These are phyloP conservation scores for Juglanconis oblonga DNA, from an alignment of 2,329 filamentous ascomycete genomes.

Conservation along the genomic window DNA sequence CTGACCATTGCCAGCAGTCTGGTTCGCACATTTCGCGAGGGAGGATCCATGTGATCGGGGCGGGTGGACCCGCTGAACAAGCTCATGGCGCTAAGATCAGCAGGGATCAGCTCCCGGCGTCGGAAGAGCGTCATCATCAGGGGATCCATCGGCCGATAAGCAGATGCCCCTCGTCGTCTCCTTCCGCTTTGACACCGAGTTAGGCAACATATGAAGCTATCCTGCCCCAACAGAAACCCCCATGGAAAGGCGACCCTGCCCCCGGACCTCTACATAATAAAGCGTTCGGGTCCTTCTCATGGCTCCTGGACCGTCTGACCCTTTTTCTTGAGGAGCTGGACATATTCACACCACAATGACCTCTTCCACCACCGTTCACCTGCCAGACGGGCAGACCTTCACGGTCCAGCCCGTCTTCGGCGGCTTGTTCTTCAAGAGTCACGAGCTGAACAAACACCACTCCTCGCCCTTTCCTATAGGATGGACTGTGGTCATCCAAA, in stretches of 20 bases:
- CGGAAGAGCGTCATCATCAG: background rate
- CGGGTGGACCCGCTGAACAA: slow-evolving; percentile 13
- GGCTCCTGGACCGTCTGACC: too few species aligned
- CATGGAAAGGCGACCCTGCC: too few species aligned
- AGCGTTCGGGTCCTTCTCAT: too few species aligned
- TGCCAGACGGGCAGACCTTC: slow-evolving; percentile 85
- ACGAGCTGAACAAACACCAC: slow-evolving; percentile 63
- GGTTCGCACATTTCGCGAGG: background rate
- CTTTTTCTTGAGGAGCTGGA: background rate
- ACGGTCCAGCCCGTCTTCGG: slow-evolving; percentile 84
- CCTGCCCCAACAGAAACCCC: background rate
- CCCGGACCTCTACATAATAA: too few species aligned
- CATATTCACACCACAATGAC: background rate
- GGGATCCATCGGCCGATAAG: background rate
- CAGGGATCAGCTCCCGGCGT: background rate
- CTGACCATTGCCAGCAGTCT: slow-evolving; percentile 16
- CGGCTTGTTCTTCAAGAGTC: slow-evolving; percentile 85
- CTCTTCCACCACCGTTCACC: slow-evolving; percentile 50
- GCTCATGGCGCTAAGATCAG: background rate
- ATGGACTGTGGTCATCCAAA: slow-evolving; percentile 86
- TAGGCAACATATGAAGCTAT: background rate
- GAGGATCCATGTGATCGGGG: background rate
- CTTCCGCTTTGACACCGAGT: background rate
- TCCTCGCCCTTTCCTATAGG: slow-evolving; percentile 75
- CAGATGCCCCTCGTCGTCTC: too few species aligned